Conservation (phyloP, 768 basidiomycete species). For the Coprinellus aureogranulatus region DNA sequence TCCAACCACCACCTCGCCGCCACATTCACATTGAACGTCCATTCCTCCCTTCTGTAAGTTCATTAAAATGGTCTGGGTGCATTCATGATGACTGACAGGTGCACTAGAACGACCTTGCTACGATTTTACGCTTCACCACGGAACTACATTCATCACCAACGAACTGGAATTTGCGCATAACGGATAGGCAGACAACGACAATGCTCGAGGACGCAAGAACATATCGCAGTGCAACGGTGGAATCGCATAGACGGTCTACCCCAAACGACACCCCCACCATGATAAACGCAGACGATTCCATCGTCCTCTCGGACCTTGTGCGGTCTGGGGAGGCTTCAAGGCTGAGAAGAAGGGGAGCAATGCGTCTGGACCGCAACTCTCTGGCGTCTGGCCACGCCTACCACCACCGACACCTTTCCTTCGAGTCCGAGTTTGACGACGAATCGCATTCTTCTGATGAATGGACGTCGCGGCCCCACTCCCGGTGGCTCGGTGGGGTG, state of each 20-base stretch:
- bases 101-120: no score
- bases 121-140: no score
- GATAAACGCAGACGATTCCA: slow-evolving; percentile 59
- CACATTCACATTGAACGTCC: no score
- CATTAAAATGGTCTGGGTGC: no score
- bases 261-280: neutral
- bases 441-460: slow-evolving; percentile 11
- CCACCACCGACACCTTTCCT: slow-evolving; percentile 6
- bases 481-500: slow-evolving; percentile 16
- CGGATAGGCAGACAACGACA: no score
- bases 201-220: neutral
- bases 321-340: slow-evolving; percentile 74
- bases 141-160: no score
- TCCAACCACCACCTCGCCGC: no score
- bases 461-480: slow-evolving; percentile 7
- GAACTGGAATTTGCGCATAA: no score
- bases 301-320: slow-evolving; percentile 71
- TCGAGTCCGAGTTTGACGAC: slow-evolving; percentile 12
- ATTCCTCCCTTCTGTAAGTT: no score
- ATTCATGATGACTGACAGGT: no score
- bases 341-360: slow-evolving; percentile 68
- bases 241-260: neutral
- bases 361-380: slow-evolving; percentile 51
- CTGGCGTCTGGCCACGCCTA: slow-evolving; percentile 10
- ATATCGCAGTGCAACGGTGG: neutral